Conservation (phyloP, 768 basidiomycete species). For the Tylopilus balloui region DNA sequence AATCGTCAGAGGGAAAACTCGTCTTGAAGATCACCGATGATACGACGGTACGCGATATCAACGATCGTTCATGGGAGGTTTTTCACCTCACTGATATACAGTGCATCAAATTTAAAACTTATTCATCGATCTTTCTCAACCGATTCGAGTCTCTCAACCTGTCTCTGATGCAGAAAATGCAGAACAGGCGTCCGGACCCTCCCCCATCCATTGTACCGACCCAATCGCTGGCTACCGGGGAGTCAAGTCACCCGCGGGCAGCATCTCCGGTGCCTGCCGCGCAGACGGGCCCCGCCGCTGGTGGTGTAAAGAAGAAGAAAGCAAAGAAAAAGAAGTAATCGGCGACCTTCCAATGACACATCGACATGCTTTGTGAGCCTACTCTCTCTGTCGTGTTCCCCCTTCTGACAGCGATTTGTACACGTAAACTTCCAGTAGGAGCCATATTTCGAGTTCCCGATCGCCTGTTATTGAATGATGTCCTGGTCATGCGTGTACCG, state of each 20-base stretch:
- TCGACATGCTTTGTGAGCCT: constrained; percentile 14
- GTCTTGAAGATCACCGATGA: constrained; percentile 94
- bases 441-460: constrained; percentile 1
- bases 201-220: constrained; percentile 18
- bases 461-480: constrained; percentile 7
- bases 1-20: constrained; percentile 75
- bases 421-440: neutral
- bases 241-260: constrained; percentile 29
- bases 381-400: neutral
- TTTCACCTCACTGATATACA: constrained; percentile 28
- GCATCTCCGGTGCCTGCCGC: constrained; percentile 31
- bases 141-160: constrained; percentile 92
- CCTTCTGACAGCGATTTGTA: constrained; percentile 2
- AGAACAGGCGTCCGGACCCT: constrained; percentile 49
- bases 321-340: constrained; percentile 70
- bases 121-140: constrained; percentile 92
- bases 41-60: constrained; percentile 58
- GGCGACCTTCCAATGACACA: constrained; percentile 1
- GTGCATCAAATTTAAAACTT: constrained; percentile 97
- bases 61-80: neutral
- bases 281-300: constrained; percentile 39
- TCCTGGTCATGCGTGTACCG: neutral
- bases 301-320: constrained; percentile 80
- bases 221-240: constrained; percentile 18
- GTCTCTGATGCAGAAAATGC: constrained; percentile 83